Evolutionary conservation across 306 rosid species (phyloP), one percentile per base, ranked within the genome.

Genomic region (Abrus precatorius): DNA sequence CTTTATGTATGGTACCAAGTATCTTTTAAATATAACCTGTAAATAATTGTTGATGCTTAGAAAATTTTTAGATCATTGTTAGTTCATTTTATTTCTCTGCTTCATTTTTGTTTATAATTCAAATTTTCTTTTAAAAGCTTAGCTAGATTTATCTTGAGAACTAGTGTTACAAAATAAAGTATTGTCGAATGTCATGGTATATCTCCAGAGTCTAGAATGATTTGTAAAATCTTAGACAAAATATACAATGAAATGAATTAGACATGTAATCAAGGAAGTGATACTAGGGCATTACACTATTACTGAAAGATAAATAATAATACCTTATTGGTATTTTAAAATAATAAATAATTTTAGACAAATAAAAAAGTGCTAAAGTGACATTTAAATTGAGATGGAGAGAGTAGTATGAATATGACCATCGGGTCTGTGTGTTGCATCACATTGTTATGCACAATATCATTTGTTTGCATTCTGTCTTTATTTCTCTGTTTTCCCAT

Each of bases 61-160:
- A 71, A 20, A 10, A 59, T 57, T 52, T 76, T 67, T 32, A n/a
- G 55, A 48, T 57, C 10, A 49, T 12, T 65, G 65, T 72, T 67
- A 48, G 52, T 53, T 34, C 60, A 33, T 67, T 62, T 64, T 14
- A 41, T 36, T 62, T 65, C 54, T 38, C 9, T 54, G 9, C 56
- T 62, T 45, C 36, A 29, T 4, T 78, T 61, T 49, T 47, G 47
- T 84, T 69, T 54, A 34, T 45, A 29, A 9, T 72, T 67, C 14
- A 12, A 53, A 27, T 9, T 53, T 54, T 11, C 7, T 48, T 29
- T 54, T 54, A 20, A 54, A 36, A 20, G 3, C 61, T 27, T 20
- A 9, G 10, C 6, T 14, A 54, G 33, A 54, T 54, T 54, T 54
- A 20, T 9, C 61, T 54, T 54, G 30, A 54, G 32, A 10, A 29